phyloP scores from a whole-genome alignment of 1,284 basidiomycete species.

The Apiotrichum domesticum region DNA sequence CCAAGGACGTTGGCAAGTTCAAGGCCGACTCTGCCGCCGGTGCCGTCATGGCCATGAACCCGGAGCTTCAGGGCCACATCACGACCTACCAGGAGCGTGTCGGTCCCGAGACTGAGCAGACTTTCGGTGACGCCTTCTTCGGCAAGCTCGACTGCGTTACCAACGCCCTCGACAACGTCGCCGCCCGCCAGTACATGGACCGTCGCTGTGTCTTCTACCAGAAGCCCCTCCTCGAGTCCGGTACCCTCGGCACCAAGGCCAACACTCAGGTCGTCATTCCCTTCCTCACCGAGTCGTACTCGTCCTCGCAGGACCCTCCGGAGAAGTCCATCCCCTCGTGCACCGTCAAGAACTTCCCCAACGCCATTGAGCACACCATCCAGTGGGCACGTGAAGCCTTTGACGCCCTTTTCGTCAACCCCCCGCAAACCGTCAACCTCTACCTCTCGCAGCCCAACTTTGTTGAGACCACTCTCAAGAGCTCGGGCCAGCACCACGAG shows the following conservation, averaged over 20 bases:
- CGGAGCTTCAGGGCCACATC: constrained; percentile 83
- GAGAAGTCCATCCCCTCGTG: constrained; percentile 98
- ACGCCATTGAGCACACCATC: constrained; percentile 98
- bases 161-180: constrained; percentile 98
- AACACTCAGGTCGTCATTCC: constrained; percentile 97
- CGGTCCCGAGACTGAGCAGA: constrained; percentile 83
- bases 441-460: constrained; percentile 97
- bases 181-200: constrained; percentile 98
- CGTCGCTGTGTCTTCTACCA: constrained; percentile 95
- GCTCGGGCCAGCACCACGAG: constrained; percentile 81
- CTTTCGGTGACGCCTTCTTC: constrained; percentile 90
- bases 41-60: constrained; percentile 96
- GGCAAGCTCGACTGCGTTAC: constrained; percentile 85
- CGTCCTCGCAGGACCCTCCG: constrained; percentile 96
- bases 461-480: constrained; percentile 82
- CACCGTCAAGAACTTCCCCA: constrained; percentile 99
- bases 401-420: constrained; percentile 89
- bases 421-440: constrained; percentile 87
- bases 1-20: constrained; percentile 96
- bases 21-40: constrained; percentile 92
- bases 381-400: constrained; percentile 96
- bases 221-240: constrained; percentile 95
- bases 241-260: constrained; percentile 96
- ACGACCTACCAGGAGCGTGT: constrained; percentile 88
- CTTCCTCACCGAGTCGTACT: constrained; percentile 93